phyloP scores from a whole-genome alignment of 1,284 basidiomycete species.

The Rhodotorula sp. region DNA sequence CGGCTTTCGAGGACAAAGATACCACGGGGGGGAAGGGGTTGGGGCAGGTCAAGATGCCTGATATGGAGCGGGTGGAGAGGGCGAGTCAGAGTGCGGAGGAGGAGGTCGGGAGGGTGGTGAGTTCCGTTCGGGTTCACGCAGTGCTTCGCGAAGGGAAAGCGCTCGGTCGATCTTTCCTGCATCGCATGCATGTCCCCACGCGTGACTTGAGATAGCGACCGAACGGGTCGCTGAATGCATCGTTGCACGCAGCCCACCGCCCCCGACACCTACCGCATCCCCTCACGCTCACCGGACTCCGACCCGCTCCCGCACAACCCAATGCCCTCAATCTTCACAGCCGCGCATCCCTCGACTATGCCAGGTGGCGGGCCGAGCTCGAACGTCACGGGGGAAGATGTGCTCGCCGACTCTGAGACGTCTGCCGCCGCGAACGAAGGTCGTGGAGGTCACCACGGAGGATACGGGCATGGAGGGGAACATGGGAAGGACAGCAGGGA shows the following conservation, averaged over 20 bases:
- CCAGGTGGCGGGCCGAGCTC: constrained; percentile 4
- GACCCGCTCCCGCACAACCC: background rate
- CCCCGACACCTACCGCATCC: constrained; percentile 7
- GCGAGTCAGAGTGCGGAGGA: background rate
- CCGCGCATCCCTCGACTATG: constrained; percentile 2
- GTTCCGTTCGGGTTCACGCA: background rate
- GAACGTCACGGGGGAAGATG: background rate
- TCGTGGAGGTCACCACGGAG: too few species aligned
- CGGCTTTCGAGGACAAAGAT: background rate
- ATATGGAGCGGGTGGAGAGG: background rate
- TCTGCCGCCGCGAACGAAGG: too few species aligned
- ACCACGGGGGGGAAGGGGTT: background rate
- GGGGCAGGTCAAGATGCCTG: constrained; percentile 7
- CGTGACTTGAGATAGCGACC: too few species aligned
- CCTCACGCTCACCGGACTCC: background rate
- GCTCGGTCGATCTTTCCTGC: background rate
- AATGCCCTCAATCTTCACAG: background rate
- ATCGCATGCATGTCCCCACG: too few species aligned
- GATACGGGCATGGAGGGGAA: too few species aligned
- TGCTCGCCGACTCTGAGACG: background rate
- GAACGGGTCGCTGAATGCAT: too few species aligned
- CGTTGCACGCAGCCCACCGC: constrained; percentile 9
- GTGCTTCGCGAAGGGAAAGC: too few species aligned
- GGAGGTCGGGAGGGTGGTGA: background rate
- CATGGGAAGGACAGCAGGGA: background rate